Percentiles rank a stretch among this genome's conserved stretches.
Evolutionary conservation across 2,329 filamentous ascomycete genomes (phyloP).

Genomic region (Ceratocystis albifundus): DNA sequence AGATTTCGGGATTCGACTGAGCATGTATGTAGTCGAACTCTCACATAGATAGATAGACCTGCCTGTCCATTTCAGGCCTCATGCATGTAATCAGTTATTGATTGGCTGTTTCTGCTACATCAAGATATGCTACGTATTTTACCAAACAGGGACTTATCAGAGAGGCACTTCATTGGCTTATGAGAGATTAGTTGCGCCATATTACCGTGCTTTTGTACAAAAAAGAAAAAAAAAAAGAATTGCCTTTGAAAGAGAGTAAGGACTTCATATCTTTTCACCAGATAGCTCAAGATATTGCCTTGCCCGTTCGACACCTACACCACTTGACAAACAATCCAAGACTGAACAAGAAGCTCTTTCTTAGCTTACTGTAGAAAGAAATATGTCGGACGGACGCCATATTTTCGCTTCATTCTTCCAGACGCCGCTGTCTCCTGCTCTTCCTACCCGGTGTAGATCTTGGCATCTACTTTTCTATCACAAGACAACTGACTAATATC

Average conservation of each 20-base stretch:
- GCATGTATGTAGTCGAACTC: not conserved
- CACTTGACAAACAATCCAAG: no score
- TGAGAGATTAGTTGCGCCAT: not conserved
- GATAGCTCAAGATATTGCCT: no score
- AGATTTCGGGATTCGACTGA: not conserved
- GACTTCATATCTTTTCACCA: not conserved
- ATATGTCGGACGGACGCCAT: not conserved
- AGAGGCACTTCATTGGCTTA: no score
- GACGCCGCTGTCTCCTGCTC: not conserved
- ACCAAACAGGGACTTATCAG: not conserved
- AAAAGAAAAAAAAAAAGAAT: not conserved
- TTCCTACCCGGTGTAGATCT: not conserved
- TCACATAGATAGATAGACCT: conserved; percentile 1
- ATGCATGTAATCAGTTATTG: not conserved
- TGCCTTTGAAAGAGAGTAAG: not conserved
- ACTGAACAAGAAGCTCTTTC: no score
- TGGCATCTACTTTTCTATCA: not conserved
- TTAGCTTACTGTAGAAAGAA: not conserved
- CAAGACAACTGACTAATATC: not conserved
- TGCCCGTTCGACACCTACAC: no score
- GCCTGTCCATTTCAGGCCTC: not conserved
- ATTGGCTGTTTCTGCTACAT: not conserved
- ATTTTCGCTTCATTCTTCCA: not conserved
- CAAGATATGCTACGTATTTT: not conserved
- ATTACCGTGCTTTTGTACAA: not conserved